phyloP scores from a whole-genome alignment of 306 rosid genomes.

The Myrica gale region DNA sequence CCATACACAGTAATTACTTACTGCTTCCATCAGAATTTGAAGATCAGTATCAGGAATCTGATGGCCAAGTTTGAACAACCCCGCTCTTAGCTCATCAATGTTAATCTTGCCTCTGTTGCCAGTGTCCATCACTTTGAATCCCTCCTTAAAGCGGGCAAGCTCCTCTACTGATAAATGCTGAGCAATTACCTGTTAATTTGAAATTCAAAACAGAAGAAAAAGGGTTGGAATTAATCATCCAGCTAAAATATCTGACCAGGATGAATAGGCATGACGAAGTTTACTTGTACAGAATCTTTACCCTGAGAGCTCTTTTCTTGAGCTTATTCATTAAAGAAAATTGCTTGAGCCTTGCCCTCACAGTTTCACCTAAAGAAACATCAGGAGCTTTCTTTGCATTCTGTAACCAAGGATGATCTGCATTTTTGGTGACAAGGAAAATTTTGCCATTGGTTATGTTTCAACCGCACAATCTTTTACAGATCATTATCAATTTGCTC shows the following conservation, averaged over 20 bases:
- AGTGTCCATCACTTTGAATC: constrained; percentile 75
- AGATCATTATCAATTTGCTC: constrained; percentile 1
- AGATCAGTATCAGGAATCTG: constrained; percentile 67
- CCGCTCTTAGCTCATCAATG: constrained; percentile 74
- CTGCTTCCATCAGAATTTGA: constrained; percentile 89
- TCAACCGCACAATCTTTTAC: background rate
- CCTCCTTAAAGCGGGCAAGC: constrained; percentile 85
- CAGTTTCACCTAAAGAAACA: constrained; percentile 91
- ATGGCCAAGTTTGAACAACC: constrained; percentile 88
- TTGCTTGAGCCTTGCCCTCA: constrained; percentile 88
- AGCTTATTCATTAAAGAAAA: constrained; percentile 98
- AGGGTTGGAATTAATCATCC: constrained; percentile 14
- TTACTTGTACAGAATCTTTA: constrained; percentile 33
- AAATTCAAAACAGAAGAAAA: constrained; percentile 15
- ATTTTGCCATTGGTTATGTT: constrained; percentile 13
- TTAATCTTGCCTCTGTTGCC: constrained; percentile 67
- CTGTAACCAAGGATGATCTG: constrained; percentile 96
- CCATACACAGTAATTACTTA: constrained; percentile 44
- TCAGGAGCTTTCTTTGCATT: constrained; percentile 92
- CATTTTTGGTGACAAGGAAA: constrained; percentile 32
- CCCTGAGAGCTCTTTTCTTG: constrained; percentile 95
- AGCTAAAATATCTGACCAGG: constrained; percentile 8
- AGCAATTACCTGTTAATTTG: constrained; percentile 73
- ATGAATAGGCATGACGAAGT: constrained; percentile 14
- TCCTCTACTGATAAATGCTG: constrained; percentile 91